Conservation (phyloP, 352 stramenopile genomes). For the Globisporangium spinosum region DNA sequence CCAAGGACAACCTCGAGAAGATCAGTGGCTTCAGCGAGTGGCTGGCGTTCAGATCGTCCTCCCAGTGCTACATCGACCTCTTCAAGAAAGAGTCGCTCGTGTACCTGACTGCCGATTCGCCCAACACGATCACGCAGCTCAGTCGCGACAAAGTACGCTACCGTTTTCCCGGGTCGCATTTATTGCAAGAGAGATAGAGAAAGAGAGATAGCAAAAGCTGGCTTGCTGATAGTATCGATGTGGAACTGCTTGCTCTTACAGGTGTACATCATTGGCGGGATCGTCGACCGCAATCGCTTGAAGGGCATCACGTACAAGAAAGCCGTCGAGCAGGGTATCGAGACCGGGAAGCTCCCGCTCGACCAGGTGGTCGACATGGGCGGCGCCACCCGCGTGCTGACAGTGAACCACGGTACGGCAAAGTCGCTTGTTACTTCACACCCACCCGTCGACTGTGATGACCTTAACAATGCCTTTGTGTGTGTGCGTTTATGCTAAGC, state of each 20-base stretch:
- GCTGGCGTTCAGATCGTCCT: slow-evolving; percentile 57
- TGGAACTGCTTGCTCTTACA: slow-evolving; percentile 7
- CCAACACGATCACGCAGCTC: slow-evolving; percentile 87
- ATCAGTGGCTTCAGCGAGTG: slow-evolving; percentile 89
- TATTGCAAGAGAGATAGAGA: too few relatives aligned
- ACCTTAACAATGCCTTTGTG: neutral
- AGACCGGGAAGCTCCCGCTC: slow-evolving; percentile 91
- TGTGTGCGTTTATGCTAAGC: neutral
- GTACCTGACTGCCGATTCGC: slow-evolving; percentile 94
- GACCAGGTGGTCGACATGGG: slow-evolving; percentile 78
- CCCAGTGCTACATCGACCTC: slow-evolving; percentile 63
- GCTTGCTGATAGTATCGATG: neutral
- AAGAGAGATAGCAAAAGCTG: too few relatives aligned
- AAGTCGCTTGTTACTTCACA: too few relatives aligned
- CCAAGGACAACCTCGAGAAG: slow-evolving; percentile 79
- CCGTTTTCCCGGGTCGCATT: too few relatives aligned
- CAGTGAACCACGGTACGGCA: slow-evolving; percentile 80
- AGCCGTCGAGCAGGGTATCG: slow-evolving; percentile 86
- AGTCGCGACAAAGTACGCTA: slow-evolving; percentile 71
- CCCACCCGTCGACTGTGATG: too few relatives aligned
- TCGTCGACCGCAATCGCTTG: slow-evolving; percentile 97
- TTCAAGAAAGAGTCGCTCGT: slow-evolving; percentile 88
- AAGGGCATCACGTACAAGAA: slow-evolving; percentile 92
- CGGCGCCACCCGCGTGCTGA: slow-evolving; percentile 70
- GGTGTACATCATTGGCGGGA: slow-evolving; percentile 96